Evolutionary conservation across 108 stramenopile species (phyloP).

Genomic region (Chaetoceros muelleri): DNA sequence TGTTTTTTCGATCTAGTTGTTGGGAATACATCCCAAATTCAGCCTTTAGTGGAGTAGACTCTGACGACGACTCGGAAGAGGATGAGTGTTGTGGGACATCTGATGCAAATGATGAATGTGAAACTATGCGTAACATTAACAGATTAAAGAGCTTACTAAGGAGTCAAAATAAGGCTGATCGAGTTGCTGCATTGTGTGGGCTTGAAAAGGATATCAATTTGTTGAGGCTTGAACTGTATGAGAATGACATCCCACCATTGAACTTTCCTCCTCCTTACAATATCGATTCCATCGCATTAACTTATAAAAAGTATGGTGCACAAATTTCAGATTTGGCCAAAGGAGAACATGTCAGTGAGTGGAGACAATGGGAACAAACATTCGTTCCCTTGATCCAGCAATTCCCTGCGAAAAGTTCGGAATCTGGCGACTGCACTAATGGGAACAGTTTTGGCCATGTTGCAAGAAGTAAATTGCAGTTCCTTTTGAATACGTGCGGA

Average conservation of each 20-base stretch:
- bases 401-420: slow-evolving; percentile 2
- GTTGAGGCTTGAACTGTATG: slow-evolving; percentile 7
- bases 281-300: slow-evolving; percentile 7
- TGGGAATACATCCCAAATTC: background rate
- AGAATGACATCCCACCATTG: slow-evolving; percentile 9
- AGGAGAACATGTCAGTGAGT: too few relatives aligned
- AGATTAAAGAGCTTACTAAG: slow-evolving; percentile 20
- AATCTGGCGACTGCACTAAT: too few relatives aligned
- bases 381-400: background rate
- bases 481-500: slow-evolving; percentile 20
- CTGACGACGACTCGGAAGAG: slow-evolving; percentile 24
- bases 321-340: slow-evolving; percentile 32
- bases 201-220: slow-evolving; percentile 15
- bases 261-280: slow-evolving; percentile 31
- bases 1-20: too few relatives aligned
- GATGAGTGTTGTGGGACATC: too few relatives aligned
- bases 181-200: slow-evolving; percentile 11
- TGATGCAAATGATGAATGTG: slow-evolving; percentile 9
- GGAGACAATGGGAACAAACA: slow-evolving; percentile 3
- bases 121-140: slow-evolving; percentile 12
- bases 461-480: slow-evolving; percentile 11
- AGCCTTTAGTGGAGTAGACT: background rate
- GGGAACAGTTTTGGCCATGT: background rate
- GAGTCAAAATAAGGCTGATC: slow-evolving; percentile 10
- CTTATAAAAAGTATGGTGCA: slow-evolving; percentile 10